These are phyloP conservation scores for Phoma sp. DNA, from an alignment of 2,329 filamentous ascomycete genomes.

Conservation along the genomic window DNA sequence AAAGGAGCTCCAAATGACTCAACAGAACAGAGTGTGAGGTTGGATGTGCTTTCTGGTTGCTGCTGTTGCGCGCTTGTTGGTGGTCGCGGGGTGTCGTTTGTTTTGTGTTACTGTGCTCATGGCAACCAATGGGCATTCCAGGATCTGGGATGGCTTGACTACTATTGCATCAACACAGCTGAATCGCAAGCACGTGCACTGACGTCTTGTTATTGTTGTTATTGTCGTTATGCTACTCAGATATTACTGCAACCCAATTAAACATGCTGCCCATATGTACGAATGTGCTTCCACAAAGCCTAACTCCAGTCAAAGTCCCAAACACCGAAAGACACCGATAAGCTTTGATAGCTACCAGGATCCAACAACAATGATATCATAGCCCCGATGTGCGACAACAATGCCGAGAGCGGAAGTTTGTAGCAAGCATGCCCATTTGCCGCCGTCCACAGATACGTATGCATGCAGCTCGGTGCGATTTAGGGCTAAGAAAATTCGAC, in stretches of 20 bases:
- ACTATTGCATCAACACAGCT: conserved; percentile 5
- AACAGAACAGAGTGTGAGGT: neutral
- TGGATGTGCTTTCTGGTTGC: conserved; percentile 1
- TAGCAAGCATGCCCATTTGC: neutral
- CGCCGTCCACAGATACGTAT: too few species aligned
- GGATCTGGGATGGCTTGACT: conserved; percentile 6
- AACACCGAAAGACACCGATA: conserved; percentile 11
- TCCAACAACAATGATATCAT: conserved; percentile 21
- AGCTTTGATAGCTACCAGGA: conserved; percentile 8
- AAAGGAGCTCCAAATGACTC: neutral
- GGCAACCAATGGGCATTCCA: conserved; percentile 36
- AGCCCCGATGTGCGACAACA: neutral
- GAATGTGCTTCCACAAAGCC: neutral
- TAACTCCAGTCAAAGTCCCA: neutral
- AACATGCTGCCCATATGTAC: neutral
- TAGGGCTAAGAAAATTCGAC: too few species aligned
- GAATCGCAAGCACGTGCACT: neutral
- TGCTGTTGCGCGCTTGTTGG: conserved; percentile 18
- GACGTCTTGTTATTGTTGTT: conserved; percentile 1
- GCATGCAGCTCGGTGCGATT: too few species aligned
- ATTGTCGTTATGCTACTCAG: neutral
- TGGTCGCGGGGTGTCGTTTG: conserved; percentile 35
- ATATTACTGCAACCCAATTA: neutral
- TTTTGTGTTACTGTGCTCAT: conserved; percentile 33
- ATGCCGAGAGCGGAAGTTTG: neutral